These are phyloP conservation scores for Solanum raphanifolium DNA, from an alignment of 257 asterid genomes.

Conservation along the genomic window DNA sequence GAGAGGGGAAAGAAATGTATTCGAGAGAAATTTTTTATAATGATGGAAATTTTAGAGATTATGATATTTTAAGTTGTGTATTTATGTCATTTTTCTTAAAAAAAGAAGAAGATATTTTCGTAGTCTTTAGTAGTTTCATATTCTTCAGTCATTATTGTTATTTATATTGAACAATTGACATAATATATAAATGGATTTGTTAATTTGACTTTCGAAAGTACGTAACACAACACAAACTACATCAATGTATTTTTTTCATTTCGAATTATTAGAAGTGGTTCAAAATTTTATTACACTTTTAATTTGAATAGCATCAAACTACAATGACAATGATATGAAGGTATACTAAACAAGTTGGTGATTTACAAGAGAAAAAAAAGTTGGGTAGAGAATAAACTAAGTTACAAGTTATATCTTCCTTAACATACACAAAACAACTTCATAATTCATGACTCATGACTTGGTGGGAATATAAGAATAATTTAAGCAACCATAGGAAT, in stretches of 20 bases:
- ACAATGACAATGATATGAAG: neutral
- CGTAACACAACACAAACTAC: too few relatives aligned
- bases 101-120: accelerated
- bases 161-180: neutral
- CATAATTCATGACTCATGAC: neutral
- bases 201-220: too few relatives aligned
- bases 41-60: accelerated
- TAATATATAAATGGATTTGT: too few relatives aligned
- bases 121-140: neutral
- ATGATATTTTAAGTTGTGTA: too few relatives aligned
- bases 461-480: neutral
- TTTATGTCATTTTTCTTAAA: too few relatives aligned
- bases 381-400: neutral
- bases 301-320: neutral
- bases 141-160: too few relatives aligned
- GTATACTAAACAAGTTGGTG: neutral
- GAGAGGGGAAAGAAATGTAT: neutral
- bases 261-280: neutral
- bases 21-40: accelerated
- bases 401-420: constrained; percentile 1
- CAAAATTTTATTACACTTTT: neutral
- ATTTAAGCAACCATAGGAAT: neutral
- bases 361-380: neutral
- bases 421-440: neutral
- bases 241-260: neutral